Base-by-base conservation (phyloP, 148 eudicot genomes). In the Rheum nobile region DNA sequence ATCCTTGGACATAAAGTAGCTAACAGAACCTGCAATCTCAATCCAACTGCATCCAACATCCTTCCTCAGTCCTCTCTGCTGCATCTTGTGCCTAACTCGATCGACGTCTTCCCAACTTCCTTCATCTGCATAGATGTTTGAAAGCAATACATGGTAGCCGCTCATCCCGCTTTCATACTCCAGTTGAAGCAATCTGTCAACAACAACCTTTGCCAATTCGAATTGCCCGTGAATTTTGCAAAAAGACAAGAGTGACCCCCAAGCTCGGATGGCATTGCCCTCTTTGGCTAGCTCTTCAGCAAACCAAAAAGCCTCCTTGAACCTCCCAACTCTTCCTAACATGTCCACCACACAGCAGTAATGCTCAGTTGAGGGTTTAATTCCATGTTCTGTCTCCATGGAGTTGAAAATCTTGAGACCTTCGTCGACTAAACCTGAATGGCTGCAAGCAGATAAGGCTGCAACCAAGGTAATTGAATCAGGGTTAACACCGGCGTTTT, bases 11-110 rank as follows among this genome's bases (percentile, higher is more conserved):
- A 75, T 81, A 77, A 93, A 93, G 80, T 50, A 84, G 71, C 83
- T 85, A 11, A 86, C 81, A 72, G 54, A 28, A 31, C 90, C 94
- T 43, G 81, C 80, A 65, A 83, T 61, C 82, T 93, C 88, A 74
- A 91, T 89, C 97, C 98, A 89, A 75, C 98, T 94, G 79, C 89
- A 75, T 43, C 96, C 97, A 70, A 82, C 81, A 72, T 89, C 96
- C 84, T 94, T 94, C 37, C 72, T 79, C 82, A 85, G 67, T 71
- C 93, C 93, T 68, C 79, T 87, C 61, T 87, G 90, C 67, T 46
- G 75, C 97, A 94, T 91, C 26, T 81, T 85, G 71, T 80, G 85
- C 75, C 97, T 94, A 22, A 87, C 75, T 61, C 75, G 84, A 67
- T 91, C 81, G 28, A 85, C 95, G 73, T 77, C 74, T 48, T 94